Base-by-base conservation (phyloP, 148 eudicot species). In the Rhododendron vialii region DNA sequence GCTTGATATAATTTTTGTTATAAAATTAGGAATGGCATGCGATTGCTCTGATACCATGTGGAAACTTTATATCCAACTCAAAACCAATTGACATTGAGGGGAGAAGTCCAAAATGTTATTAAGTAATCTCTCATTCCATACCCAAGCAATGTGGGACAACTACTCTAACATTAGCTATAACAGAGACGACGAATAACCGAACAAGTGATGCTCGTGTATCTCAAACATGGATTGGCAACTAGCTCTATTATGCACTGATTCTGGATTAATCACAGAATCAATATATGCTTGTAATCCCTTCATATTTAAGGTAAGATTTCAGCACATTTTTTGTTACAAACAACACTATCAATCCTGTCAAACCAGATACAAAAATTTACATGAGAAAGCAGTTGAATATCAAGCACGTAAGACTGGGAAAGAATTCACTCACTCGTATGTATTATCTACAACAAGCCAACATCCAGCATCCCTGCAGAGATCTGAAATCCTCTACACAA, bases 381-480 rank as follows among this genome's bases (percentile, higher is more conserved):
- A 53, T 13, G 15, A 35, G 80, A 75, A 51, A 51, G 78, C 61
- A 30, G 18, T 71, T 38, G 35, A 28, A 84, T 30, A 35, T 18
- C 67, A 82, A 53, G 38, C 43, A 43, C n/a, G 33, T 45, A 30
- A 13, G 55, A 82, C 74, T 4, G 22, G 26, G 24, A 80, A 73
- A 82, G 81, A 86, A 38, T 5, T 67, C 78, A 91, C 99, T 94
- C 92, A 98, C 99, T 98, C 99, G 48, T 98, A 98, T 89, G 99
- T 98, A 88, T 98, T 98, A 93, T 98, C 99, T 75, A 98, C 95
- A 78, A 95, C 91, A 89, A 98, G 97, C 99, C 99, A 98, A 87
- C 96, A 91, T 81, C 99, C 99, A 86, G 95, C 95, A 50, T 90
- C 87, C 88, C 82, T 92, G 88, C 99, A 98, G 78, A 98, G 76